Evolutionary conservation across 371 early-diverging fungal genomes (phyloP).

Genomic region (Mucor mucedo): DNA sequence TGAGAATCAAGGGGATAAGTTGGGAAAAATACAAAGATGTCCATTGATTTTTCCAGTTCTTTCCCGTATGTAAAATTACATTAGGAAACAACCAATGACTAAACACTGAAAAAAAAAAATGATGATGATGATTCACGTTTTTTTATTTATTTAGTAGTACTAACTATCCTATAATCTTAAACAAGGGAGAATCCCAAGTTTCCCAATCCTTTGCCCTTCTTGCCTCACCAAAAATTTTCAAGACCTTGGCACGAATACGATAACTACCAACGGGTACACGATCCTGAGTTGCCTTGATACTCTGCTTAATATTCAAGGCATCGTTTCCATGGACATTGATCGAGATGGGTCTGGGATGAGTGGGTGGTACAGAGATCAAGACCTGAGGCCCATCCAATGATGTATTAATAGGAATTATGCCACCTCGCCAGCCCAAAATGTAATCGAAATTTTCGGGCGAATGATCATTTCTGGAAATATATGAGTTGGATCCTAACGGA

Average conservation of each 20-base stretch:
- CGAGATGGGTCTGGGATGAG: not conserved
- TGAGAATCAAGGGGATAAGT: conserved; percentile 1
- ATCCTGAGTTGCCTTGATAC: not conserved
- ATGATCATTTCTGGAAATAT: conserved; percentile 22
- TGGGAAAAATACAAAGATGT: not conserved
- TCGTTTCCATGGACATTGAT: not conserved
- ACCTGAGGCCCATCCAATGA: not conserved
- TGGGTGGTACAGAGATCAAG: not conserved
- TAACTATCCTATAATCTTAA: conserved; percentile 1
- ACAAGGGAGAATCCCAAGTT: conserved; percentile 18
- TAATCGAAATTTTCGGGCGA: conserved; percentile 6
- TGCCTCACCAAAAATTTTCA: conserved; percentile 19
- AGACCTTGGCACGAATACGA: conserved; percentile 8
- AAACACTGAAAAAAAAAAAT: not conserved
- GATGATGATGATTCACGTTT: not conserved
- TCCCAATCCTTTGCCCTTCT: conserved; percentile 11
- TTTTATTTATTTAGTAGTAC: no score
- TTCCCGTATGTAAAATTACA: not conserved
- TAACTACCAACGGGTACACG: conserved; percentile 5
- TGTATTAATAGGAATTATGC: not conserved
- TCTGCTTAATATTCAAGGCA: not conserved
- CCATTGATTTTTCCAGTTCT: not conserved
- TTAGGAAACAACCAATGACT: not conserved
- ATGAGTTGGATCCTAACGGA: not conserved
- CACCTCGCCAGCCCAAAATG: conserved; percentile 10